These are phyloP conservation scores for Chrysoporthe cubensis DNA, from an alignment of 2,329 filamentous ascomycete species.

Conservation along the genomic window DNA sequence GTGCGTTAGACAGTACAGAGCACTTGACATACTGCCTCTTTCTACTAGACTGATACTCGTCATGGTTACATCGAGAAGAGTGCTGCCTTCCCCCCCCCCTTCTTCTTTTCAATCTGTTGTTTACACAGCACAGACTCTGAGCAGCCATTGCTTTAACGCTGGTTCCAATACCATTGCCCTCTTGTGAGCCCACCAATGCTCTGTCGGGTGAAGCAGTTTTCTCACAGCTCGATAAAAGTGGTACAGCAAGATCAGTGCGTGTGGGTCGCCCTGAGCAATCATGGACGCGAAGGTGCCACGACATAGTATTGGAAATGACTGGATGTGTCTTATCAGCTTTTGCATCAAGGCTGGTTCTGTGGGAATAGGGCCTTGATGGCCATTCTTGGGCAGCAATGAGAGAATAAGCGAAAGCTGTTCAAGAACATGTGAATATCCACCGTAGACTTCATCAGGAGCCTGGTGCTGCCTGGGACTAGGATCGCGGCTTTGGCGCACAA, in stretches of 20 bases:
- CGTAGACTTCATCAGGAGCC: constrained; percentile 8
- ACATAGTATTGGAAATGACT: constrained; percentile 28
- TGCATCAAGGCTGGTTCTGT: not conserved
- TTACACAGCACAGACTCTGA: not conserved
- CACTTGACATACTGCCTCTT: not conserved
- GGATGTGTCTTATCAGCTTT: constrained; percentile 26
- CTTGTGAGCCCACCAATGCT: constrained; percentile 29
- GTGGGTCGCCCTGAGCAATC: constrained; percentile 21
- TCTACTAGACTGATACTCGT: not conserved
- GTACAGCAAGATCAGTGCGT: constrained; percentile 28
- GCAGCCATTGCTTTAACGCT: constrained; percentile 14
- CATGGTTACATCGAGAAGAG: not conserved
- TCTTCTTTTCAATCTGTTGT: not conserved
- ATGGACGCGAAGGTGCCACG: constrained; percentile 24
- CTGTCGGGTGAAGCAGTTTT: constrained; percentile 17
- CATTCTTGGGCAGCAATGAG: constrained; percentile 21
- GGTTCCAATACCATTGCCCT: constrained; percentile 22
- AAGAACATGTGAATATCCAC: constrained; percentile 3
- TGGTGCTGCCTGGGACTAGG: not conserved
- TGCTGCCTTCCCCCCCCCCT: too few relatives aligned
- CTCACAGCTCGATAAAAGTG: constrained; percentile 30
- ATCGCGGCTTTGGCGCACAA: not conserved
- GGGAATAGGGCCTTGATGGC: not conserved
- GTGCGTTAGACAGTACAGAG: not conserved
- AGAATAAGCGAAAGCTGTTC: constrained; percentile 24